A percentile compares a stretch with the other conserved stretches of the same genome.
Evolutionary conservation across 2,329 filamentous ascomycete species (phyloP).

Genomic region (Trichophyton mentagrophytes): DNA sequence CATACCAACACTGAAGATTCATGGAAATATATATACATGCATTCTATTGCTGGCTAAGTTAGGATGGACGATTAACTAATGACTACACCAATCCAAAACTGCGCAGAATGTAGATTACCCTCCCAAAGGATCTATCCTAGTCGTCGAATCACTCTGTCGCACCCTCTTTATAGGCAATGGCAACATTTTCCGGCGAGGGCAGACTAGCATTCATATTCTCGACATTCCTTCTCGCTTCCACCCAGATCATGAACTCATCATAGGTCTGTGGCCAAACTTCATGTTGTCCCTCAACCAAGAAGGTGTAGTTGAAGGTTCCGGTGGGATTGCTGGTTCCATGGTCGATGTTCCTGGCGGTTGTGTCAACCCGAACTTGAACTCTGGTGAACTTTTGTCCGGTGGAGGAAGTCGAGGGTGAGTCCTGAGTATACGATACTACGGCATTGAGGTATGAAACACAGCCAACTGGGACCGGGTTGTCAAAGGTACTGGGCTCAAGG

Average conservation of each 20-base stretch:
- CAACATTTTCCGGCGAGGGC: constrained; percentile 19
- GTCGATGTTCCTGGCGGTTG: constrained; percentile 59
- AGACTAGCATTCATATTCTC: constrained; percentile 38
- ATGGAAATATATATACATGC: no score
- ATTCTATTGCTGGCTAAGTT: background rate
- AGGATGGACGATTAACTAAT: background rate
- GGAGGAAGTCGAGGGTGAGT: constrained; percentile 33
- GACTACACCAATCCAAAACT: background rate
- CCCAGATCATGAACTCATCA: constrained; percentile 52
- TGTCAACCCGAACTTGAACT: constrained; percentile 58
- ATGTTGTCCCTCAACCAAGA: constrained; percentile 51
- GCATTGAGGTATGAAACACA: constrained; percentile 63
- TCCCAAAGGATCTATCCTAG: background rate
- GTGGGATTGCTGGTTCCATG: constrained; percentile 55
- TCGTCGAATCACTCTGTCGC: constrained; percentile 23
- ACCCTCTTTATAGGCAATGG: constrained; percentile 25
- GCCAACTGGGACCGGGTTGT: constrained; percentile 62
- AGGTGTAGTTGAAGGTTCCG: constrained; percentile 66
- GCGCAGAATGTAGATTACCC: background rate
- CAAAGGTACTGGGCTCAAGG: constrained; percentile 60
- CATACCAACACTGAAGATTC: no score
- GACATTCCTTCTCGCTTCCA: constrained; percentile 47
- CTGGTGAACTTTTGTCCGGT: constrained; percentile 40
- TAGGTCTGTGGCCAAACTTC: constrained; percentile 54
- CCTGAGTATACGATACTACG: constrained; percentile 54